A percentile compares a stretch with the other conserved stretches of the same genome.
These are phyloP conservation scores for Panellus pusillus DNA, from an alignment of 768 basidiomycete genomes.

Conservation along the genomic window DNA sequence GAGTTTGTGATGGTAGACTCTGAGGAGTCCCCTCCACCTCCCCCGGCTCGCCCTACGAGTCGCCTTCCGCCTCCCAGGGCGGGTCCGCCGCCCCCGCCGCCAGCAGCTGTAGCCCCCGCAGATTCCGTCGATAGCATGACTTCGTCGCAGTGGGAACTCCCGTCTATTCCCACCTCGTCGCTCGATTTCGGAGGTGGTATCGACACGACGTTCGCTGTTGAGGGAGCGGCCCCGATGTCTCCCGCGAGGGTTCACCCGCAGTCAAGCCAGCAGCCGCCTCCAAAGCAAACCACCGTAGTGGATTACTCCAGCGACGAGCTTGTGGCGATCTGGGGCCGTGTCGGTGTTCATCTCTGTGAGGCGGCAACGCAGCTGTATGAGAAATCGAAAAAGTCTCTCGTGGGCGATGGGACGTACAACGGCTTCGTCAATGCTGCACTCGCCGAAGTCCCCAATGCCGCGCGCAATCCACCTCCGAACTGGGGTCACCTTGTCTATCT, in stretches of 20 bases:
- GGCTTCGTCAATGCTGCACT: conserved; percentile 77
- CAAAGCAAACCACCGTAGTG: conserved; percentile 30
- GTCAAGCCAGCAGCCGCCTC: conserved; percentile 21
- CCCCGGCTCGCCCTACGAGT: conserved; percentile 34
- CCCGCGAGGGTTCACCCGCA: conserved; percentile 22
- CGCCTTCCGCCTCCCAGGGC: conserved; percentile 39
- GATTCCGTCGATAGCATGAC: conserved; percentile 31
- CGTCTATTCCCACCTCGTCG: conserved; percentile 53
- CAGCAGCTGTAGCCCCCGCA: conserved; percentile 26
- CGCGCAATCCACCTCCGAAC: conserved; percentile 36
- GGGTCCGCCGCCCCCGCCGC: conserved; percentile 39
- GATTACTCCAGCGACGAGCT: conserved; percentile 63
- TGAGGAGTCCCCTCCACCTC: conserved; percentile 42
- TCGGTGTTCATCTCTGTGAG: conserved; percentile 75
- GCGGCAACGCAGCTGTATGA: conserved; percentile 67
- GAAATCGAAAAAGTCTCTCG: conserved; percentile 72
- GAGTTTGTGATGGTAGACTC: conserved; percentile 66
- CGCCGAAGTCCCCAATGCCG: conserved; percentile 63
- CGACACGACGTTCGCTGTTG: conserved; percentile 24
- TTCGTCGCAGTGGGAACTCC: conserved; percentile 64
- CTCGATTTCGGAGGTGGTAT: conserved; percentile 50
- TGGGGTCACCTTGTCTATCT: conserved; percentile 79
- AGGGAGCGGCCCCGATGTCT: conserved; percentile 29
- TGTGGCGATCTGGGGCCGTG: conserved; percentile 65
- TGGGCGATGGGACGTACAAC: conserved; percentile 82